Base-by-base conservation (phyloP, 2,329 filamentous ascomycete species). In the Rasamsonia emersonii region DNA sequence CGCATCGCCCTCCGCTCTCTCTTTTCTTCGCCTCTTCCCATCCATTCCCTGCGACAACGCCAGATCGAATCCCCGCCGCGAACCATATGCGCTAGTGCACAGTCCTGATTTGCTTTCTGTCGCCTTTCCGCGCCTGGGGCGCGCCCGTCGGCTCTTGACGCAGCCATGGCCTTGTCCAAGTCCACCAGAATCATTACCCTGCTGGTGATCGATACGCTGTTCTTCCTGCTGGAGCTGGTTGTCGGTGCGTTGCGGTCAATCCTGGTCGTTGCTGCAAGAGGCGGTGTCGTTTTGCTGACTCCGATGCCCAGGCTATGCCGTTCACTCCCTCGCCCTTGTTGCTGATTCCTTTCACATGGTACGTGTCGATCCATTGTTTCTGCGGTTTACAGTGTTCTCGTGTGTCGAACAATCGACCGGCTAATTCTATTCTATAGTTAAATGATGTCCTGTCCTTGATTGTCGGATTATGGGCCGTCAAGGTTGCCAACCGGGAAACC, bases 261-360 rank as follows among this genome's bases (percentile, higher is more conserved):
- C n/a, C n/a, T n/a, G n/a, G n/a, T n/a, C n/a, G n/a, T n/a, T n/a
- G n/a, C n/a, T n/a, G n/a, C n/a, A n/a, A n/a, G n/a, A n/a, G n/a
- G n/a, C n/a, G n/a, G n/a, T n/a, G n/a, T n/a, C n/a, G n/a, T n/a
- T n/a, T n/a, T n/a, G 18, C 44, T 51, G 20, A 53, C 36, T 17
- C 9, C 8, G 15, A 18, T 29, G 30, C 18, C 24, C 41, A 73
- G 71, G 91, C 40, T 85, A 94, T 67, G 67, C 80, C 42, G 86
- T 93, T 39, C 81, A 88, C 54, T 96, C 91, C 11, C 74, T 98
- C 46, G 91, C 91, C 21, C 73, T 98, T 37, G 86, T 93, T 54
- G 91, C 91, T 33, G 91, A 98, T 66, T 86, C 91, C 38, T 98
- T 98, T 61, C 91, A 98, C 64, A 98, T 98, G 91, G 82, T 86